Percentiles rank a stretch among this genome's conserved stretches.
Conservation (phyloP, 169 alveolate species). For the Cryptosporidium baileyi region DNA sequence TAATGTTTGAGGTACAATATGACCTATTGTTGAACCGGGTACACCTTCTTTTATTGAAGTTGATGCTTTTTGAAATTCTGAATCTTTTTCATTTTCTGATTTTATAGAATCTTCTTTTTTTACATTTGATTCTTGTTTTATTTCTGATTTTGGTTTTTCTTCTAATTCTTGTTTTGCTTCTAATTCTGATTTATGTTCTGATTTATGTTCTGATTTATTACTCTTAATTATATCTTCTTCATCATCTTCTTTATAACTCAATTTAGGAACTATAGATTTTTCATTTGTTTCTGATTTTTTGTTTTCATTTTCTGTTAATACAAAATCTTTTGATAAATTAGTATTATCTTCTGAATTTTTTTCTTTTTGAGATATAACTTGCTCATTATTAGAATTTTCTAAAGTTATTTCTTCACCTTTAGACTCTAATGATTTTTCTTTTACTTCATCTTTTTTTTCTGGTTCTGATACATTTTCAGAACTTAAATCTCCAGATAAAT, state of each 20-base stretch:
- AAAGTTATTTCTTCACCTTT: background rate
- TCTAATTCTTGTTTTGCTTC: background rate
- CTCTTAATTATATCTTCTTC: background rate
- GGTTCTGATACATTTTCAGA: constrained; percentile 18
- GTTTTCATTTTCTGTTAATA: background rate
- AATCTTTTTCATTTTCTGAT: background rate
- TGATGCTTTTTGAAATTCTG: constrained; percentile 41
- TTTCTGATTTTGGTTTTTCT: background rate
- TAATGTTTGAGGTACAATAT: constrained; percentile 36
- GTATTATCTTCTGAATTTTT: too few species aligned
- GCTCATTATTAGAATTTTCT: background rate
- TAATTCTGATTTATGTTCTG: background rate
- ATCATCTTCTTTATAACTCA: background rate
- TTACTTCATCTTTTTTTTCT: background rate
- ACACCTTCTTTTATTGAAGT: constrained; percentile 35
- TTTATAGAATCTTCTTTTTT: background rate
- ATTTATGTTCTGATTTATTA: background rate
- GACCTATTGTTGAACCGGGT: background rate
- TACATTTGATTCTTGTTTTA: background rate
- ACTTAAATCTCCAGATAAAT: constrained; percentile 28
- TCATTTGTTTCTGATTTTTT: background rate
- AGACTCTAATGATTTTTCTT: background rate
- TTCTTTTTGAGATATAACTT: background rate
- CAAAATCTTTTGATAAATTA: constrained; percentile 20
- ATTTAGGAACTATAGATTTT: constrained; percentile 31